Base-by-base conservation (phyloP, 2,329 filamentous ascomycete species). In the Fusarium mangiferae region DNA sequence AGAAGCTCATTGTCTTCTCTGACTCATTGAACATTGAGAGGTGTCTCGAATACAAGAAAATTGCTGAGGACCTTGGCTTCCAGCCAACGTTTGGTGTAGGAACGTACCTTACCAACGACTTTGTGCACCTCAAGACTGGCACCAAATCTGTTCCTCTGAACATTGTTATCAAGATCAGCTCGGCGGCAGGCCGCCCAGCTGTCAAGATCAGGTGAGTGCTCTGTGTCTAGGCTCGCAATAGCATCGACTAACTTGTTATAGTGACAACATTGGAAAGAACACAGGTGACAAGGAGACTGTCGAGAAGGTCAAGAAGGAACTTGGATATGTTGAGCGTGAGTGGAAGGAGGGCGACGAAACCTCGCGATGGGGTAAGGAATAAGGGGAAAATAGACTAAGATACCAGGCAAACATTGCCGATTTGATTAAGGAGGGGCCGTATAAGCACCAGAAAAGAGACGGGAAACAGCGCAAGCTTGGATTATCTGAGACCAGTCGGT, bases 71-170 rank as follows among this genome's bases (percentile, higher is more conserved):
- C 44, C 90, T 91, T 20, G 94, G 94, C 4, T 95, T 99, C 82
- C 89, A 91, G 68, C 93, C 96, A 18, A 93, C 93, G 0, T 99
- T 99, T 84, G 96, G 96, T 69, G 93, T 99, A 3, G 96, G 96
- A 9, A 99, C 96, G 0, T 98, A 94, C 83, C 88, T 99, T 78
- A 99, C 96, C 8, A 98, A 99, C 79, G 96, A 99, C 82, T 99
- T 96, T 81, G 85, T 85, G n/a, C 90, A 93, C 74, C 85, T 89
- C 69, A 90, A 87, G 41, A 93, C 91, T 2, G 91, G 92, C 44
- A 90, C 91, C 76, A 98, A 98, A 83, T 98, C 95, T 1, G 90
- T 91, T 22, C 96, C 96, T 0, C 85, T 99, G 62, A 99, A 99
- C 79, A 99, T 99, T 78, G 96, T 99, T 76, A 98, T 99, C 84